Evolutionary conservation across 2,329 filamentous ascomycete species (phyloP).

Genomic region (Sarocladiaceae sp.): DNA sequence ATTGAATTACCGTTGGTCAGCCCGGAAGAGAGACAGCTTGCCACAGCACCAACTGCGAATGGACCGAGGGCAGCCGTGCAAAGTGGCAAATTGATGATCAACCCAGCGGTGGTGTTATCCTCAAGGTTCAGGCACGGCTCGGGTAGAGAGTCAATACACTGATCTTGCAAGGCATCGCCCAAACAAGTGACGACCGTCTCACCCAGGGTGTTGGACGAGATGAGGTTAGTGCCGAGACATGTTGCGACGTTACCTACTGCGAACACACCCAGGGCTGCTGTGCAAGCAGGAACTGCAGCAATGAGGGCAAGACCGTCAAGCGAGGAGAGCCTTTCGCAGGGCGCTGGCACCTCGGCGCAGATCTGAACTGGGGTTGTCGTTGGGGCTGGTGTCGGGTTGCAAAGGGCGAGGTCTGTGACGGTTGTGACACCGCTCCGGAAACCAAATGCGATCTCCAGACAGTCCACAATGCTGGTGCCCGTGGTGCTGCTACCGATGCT

Average conservation of each 20-base stretch:
- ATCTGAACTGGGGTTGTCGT: background rate
- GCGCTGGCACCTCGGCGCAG: conserved; percentile 11
- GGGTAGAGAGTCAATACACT: conserved; percentile 12
- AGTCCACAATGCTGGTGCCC: conserved; percentile 6
- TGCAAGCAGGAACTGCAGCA: conserved; percentile 12
- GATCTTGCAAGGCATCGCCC: conserved; percentile 1
- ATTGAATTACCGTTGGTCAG: conserved; percentile 5
- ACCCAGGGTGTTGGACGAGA: background rate
- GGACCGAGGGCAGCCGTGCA: conserved; percentile 12
- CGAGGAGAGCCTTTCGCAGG: conserved; percentile 10
- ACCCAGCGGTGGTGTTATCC: background rate
- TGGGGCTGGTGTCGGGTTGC: conserved; percentile 9
- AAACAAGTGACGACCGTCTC: conserved; percentile 11
- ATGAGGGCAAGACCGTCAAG: conserved; percentile 11
- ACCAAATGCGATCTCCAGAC: conserved; percentile 9
- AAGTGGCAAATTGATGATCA: conserved; percentile 6
- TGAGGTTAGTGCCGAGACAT: conserved; percentile 9
- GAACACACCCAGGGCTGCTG: conserved; percentile 12
- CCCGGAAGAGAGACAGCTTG: conserved; percentile 9
- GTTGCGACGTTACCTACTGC: conserved; percentile 5
- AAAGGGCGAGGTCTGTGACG: background rate
- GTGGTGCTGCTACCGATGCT: background rate
- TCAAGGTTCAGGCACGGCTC: conserved; percentile 8
- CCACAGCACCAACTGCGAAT: conserved; percentile 8
- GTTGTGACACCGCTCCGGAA: conserved; percentile 5